A percentile compares a stretch with the other conserved stretches of the same genome.
These are phyloP conservation scores for Casuarina cunninghamiana DNA, from an alignment of 306 rosid species.

Conservation along the genomic window DNA sequence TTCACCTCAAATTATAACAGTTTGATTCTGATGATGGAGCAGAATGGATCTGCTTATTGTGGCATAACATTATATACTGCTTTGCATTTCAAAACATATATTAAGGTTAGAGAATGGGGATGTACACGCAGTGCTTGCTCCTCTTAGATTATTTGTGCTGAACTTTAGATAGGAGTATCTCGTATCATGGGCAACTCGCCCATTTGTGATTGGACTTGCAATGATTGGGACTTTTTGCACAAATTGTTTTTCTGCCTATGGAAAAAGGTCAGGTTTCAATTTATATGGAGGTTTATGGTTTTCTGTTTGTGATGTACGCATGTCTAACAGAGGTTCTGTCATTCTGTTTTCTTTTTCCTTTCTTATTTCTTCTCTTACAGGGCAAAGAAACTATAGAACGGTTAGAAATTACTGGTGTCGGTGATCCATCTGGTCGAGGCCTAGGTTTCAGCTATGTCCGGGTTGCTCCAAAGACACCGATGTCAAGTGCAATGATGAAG, in stretches of 20 bases:
- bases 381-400: constrained; percentile 94
- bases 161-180: background rate
- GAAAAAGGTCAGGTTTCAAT: background rate
- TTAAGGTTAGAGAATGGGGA: background rate
- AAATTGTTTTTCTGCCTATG: background rate
- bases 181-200: background rate
- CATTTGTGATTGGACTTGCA: background rate
- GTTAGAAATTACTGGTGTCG: constrained; percentile 93
- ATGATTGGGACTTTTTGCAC: background rate
- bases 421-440: constrained; percentile 97
- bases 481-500: constrained; percentile 74
- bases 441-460: constrained; percentile 94
- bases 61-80: background rate
- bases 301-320: background rate
- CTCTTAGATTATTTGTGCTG: background rate
- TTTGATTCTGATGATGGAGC: background rate
- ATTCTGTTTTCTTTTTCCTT: background rate
- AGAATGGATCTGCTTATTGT: background rate
- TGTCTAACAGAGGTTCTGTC: background rate
- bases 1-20: background rate
- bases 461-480: constrained; percentile 77
- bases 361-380: constrained; percentile 31
- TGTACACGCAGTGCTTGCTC: background rate
- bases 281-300: background rate
- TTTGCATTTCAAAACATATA: background rate